phyloP scores from a whole-genome alignment of 164 flowering plant genomes.

The Hamamelis virginiana region DNA sequence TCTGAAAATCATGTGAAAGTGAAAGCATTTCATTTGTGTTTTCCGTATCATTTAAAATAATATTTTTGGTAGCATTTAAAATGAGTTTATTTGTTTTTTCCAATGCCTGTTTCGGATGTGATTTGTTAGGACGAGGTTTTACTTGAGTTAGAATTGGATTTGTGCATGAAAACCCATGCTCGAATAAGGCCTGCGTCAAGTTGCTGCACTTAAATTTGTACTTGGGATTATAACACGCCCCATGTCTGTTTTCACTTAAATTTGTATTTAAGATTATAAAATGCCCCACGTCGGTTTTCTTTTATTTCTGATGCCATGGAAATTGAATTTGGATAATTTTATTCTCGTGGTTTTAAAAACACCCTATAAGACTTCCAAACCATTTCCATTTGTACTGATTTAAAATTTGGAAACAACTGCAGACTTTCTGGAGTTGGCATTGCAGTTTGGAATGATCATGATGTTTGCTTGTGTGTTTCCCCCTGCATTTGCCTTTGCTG shows the following conservation, averaged over 20 bases:
- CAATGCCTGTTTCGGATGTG: background rate
- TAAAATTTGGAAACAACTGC: slow-evolving; percentile 22
- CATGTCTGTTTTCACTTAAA: too few species aligned
- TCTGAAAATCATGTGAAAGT: background rate
- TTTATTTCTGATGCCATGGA: background rate
- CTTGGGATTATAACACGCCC: too few species aligned
- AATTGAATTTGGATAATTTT: background rate
- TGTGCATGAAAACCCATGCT: too few species aligned
- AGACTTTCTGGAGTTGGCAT: slow-evolving; percentile 83
- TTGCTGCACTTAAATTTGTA: too few species aligned
- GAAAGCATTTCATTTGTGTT: background rate
- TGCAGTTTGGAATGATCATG: slow-evolving; percentile 98
- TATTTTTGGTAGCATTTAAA: background rate
- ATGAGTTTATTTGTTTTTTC: background rate
- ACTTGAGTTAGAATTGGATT: too few species aligned
- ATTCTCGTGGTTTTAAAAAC: background rate
- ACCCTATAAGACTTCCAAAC: background rate
- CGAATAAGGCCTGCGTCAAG: too few species aligned
- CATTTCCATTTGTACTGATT: background rate
- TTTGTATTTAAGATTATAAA: too few species aligned
- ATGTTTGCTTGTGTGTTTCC: slow-evolving; percentile 99
- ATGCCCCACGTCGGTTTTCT: too few species aligned
- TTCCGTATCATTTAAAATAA: background rate
- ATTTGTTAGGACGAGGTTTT: too few species aligned
- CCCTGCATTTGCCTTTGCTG: slow-evolving; percentile 72